Base-by-base conservation (phyloP, 257 asterid species). In the Fraxinus pennsylvanica region DNA sequence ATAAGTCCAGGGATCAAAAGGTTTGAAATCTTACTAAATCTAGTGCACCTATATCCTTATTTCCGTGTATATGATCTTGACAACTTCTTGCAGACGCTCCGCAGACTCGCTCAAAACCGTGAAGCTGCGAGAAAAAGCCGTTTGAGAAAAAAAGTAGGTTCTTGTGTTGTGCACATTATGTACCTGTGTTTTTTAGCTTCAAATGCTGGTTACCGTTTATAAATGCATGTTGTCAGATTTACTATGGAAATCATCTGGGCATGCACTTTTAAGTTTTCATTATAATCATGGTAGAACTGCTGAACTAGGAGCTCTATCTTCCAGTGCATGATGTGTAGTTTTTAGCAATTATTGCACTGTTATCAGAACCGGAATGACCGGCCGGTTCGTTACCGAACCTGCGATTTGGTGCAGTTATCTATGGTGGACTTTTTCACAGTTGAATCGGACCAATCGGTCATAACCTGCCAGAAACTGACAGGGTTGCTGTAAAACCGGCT, bases 71-170 rank as follows among this genome's bases (percentile, higher is more conserved):
- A 17, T 85, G 73, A 87, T 52, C 35, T 84, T 57, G 65, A 25
- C 75, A 84, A 61, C 45, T 15, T 73, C 66, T 36, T 30, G 81
- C 85, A 87, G 91, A 83, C 96, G 74, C 94, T 91, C 45, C 99
- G 99, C 68, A 87, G 99, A 87, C 97, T 95, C 74, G 99, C 99
- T 77, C 99, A 95, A 90, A 95, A 95, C 84, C 98, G 99, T 63
- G 99, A 95, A 89, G 99, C 99, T 68, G 99, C 99, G 45, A 86
- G 99, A 74, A 95, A 92, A 87, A 95, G 98, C 80, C 98, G 99
- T 78, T 86, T 91, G 84, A 86, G 98, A 76, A 95, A 95, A 85
- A 93, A 95, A 71, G 99, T 86, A 79, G 54, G 89, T 73, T 74
- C 71, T 73, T 41, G 25, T 76, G 33, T n/a, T 65, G 41, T 63